Evolutionary conservation across 2,329 filamentous ascomycete species (phyloP).

Genomic region (Diaporthe australafricana): DNA sequence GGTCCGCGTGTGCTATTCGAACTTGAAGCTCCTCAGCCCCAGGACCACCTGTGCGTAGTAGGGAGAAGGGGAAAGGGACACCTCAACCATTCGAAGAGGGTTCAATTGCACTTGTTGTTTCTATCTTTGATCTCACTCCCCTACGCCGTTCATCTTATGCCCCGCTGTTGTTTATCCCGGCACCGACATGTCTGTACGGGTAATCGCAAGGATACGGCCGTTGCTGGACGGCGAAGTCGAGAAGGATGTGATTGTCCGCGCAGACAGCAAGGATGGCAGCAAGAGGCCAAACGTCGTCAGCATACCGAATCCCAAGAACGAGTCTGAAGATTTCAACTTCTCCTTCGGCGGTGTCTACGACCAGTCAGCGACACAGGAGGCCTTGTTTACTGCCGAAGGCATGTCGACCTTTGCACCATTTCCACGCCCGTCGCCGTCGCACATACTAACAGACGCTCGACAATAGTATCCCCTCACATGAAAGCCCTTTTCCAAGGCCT

Average conservation of each 20-base stretch:
- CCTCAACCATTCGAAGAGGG: neutral
- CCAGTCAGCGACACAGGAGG: conserved; percentile 81
- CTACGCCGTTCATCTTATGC: neutral
- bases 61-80: conserved; percentile 21
- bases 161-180: neutral
- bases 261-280: conserved; percentile 71
- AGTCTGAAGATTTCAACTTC: conserved; percentile 90
- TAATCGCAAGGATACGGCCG: conserved; percentile 91
- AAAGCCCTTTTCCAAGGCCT: conserved; percentile 93
- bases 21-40: conserved; percentile 9
- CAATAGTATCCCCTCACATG: conserved; percentile 83
- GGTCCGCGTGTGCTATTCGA: neutral
- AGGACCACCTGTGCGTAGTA: neutral
- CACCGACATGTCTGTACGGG: conserved; percentile 74
- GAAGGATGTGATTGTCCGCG: conserved; percentile 85
- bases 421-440: neutral
- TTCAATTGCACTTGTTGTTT: conserved; percentile 1
- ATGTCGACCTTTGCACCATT: conserved; percentile 46
- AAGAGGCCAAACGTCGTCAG: conserved; percentile 77
- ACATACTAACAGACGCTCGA: conserved; percentile 35
- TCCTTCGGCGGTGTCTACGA: conserved; percentile 95
- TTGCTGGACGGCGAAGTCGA: conserved; percentile 87
- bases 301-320: conserved; percentile 95
- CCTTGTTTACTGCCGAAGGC: conserved; percentile 92
- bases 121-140: neutral